These are phyloP conservation scores for Aphanomyces astaci DNA, from an alignment of 352 stramenopile species.

Conservation along the genomic window DNA sequence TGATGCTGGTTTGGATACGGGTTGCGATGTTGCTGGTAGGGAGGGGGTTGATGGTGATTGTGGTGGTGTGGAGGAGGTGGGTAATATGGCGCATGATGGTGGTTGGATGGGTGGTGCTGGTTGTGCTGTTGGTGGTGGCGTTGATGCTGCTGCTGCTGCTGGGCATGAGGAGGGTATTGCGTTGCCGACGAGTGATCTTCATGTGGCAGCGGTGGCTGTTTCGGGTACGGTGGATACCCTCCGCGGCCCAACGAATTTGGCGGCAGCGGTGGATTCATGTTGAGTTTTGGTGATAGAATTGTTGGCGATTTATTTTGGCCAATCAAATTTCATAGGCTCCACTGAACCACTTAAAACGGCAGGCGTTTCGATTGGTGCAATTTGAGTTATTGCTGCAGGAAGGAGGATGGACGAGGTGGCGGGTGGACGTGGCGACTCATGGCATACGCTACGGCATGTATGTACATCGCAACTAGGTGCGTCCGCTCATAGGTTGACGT, in stretches of 20 bases:
- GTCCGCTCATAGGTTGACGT: too few species aligned
- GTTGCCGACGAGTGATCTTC: not conserved
- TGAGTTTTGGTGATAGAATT: not conserved
- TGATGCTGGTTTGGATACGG: too few species aligned
- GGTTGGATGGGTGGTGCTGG: slow-evolving; percentile 9
- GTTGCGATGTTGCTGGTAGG: slow-evolving; percentile 25
- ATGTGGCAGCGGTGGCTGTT: not conserved
- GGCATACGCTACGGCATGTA: too few species aligned
- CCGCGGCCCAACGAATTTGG: not conserved
- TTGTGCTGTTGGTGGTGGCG: slow-evolving; percentile 12
- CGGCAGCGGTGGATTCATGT: not conserved
- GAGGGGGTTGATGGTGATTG: slow-evolving; percentile 22
- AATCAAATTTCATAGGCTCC: too few species aligned
- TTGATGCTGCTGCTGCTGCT: slow-evolving; percentile 20
- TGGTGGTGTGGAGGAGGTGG: slow-evolving; percentile 28
- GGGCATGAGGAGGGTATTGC: slow-evolving; percentile 18
- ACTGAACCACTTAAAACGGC: too few species aligned
- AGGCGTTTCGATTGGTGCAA: too few species aligned
- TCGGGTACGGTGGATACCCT: not conserved
- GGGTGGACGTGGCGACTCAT: too few species aligned
- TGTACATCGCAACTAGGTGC: too few species aligned
- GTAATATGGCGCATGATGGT: slow-evolving; percentile 24
- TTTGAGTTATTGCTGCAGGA: too few species aligned
- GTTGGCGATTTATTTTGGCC: not conserved
- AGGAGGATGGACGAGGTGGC: too few species aligned